phyloP scores from a whole-genome alignment of 345 rosid genomes.

The Hibiscus syriacus region DNA sequence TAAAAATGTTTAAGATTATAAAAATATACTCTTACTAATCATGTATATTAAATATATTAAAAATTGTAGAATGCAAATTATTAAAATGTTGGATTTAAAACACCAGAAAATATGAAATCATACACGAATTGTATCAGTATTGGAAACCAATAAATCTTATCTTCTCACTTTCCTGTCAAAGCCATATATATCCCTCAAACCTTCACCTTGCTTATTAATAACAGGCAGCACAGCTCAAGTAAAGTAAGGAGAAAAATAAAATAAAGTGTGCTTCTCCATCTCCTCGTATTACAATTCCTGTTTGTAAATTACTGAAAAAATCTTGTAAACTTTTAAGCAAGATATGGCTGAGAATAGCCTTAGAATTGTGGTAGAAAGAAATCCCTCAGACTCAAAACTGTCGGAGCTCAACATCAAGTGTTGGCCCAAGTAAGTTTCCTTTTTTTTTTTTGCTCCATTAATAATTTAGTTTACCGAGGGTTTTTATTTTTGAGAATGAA shows the following conservation, averaged over 20 bases:
- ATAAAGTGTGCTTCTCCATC: neutral
- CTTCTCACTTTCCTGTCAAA: neutral
- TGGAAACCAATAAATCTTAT: neutral
- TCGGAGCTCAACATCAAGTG: constrained; percentile 74
- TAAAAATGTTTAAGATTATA: too few relatives aligned
- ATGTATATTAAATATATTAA: too few relatives aligned
- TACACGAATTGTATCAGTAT: too few relatives aligned
- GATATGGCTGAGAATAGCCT: constrained; percentile 36
- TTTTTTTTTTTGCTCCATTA: neutral
- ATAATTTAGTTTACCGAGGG: too few relatives aligned
- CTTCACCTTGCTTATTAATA: neutral
- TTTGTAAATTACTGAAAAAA: too few relatives aligned
- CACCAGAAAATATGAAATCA: too few relatives aligned
- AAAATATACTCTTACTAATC: too few relatives aligned
- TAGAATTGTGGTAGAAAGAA: constrained; percentile 56
- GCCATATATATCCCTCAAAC: too few relatives aligned
- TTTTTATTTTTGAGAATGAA: neutral
- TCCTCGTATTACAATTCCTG: neutral
- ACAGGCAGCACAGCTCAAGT: too few relatives aligned
- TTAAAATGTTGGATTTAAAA: too few relatives aligned
- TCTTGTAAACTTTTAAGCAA: neutral
- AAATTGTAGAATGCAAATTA: too few relatives aligned
- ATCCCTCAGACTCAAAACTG: constrained; percentile 62
- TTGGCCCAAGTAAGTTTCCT: constrained; percentile 83
- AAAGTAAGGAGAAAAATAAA: too few relatives aligned